Evolutionary conservation across 768 basidiomycete species (phyloP), one percentile per base, ranked within the genome.

Genomic region (Mycena vitilis): DNA sequence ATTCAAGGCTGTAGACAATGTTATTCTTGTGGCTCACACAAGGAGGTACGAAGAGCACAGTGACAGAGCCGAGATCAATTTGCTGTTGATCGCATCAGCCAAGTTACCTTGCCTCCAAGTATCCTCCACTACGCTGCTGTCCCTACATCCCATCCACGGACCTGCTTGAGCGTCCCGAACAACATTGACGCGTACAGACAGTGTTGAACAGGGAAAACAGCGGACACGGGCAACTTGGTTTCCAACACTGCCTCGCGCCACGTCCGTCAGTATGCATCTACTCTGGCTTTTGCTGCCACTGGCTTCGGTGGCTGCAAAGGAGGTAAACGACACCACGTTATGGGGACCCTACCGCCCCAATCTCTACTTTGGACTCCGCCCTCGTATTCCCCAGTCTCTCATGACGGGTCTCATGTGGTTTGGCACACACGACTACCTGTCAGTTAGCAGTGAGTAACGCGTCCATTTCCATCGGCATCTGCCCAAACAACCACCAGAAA

Each of bases 361-460:
- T 74, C 86, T 98, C n/a, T 99, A 99, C 81, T 97, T 98, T 79
- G 96, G 96, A 22, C 83, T 98, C 52, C 83, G 94, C 56, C 94
- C 96, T 15, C 86, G 91, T 51, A 81, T 95, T 70, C 95, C 96
- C 0, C 89, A 94, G 73, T 95, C 94, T n/a, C 85, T 98, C 34
- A 87, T 96, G 89, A 95, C 93, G 3, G 96, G 96, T 15, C 86
- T 99, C 40, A 88, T 97, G 79, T 98, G 96, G 96, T 95, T 94
- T 77, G 94, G 96, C 37, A 91, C 94, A 10, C 90, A 94, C 45
- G 87, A 97, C 79, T 98, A 89, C 75, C 84, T 90, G 75, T 91
- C 94, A 70, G 79, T 89, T 65, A 76, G 80, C 68, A 85, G 92
- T 91, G 68, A 78, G 91, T 82, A 45, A 63, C 61, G 68, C 53